These are phyloP conservation scores for Penicillium ucsense DNA, from an alignment of 495 filamentous ascomycete species.

Conservation along the genomic window DNA sequence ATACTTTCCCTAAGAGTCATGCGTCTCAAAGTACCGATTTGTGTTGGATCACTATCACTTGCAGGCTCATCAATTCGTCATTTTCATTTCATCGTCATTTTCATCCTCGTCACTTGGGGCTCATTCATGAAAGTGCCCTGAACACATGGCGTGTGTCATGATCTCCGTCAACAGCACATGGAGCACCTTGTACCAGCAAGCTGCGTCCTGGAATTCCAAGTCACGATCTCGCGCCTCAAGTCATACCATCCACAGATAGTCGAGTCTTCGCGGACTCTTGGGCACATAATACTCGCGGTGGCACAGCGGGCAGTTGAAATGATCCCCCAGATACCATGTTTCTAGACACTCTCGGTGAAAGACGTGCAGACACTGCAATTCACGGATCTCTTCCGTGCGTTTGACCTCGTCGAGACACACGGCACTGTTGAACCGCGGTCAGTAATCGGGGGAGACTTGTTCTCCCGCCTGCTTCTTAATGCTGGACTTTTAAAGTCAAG, in stretches of 20 bases:
- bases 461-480: too few species aligned
- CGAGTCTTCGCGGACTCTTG: conserved; percentile 22
- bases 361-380: conserved; percentile 36
- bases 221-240: background rate
- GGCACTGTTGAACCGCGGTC: conserved; percentile 14
- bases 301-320: conserved; percentile 37
- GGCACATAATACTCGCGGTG: conserved; percentile 31
- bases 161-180: too few species aligned
- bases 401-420: conserved; percentile 36
- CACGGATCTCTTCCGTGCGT: conserved; percentile 30
- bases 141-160: too few species aligned
- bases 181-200: too few species aligned
- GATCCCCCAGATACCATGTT: conserved; percentile 36
- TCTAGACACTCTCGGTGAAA: conserved; percentile 39
- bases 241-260: conserved; percentile 39
- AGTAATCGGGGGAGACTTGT: background rate
- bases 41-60: background rate
- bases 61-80: background rate
- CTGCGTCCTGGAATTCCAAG: background rate
- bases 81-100: too few species aligned
- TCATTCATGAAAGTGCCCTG: too few species aligned
- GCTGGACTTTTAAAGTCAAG: too few species aligned
- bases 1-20: conserved; percentile 11
- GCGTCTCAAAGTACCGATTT: too few species aligned
- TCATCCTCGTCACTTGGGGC: too few species aligned